phyloP scores from a whole-genome alignment of 345 rosid species.

The Camelina hispida region DNA sequence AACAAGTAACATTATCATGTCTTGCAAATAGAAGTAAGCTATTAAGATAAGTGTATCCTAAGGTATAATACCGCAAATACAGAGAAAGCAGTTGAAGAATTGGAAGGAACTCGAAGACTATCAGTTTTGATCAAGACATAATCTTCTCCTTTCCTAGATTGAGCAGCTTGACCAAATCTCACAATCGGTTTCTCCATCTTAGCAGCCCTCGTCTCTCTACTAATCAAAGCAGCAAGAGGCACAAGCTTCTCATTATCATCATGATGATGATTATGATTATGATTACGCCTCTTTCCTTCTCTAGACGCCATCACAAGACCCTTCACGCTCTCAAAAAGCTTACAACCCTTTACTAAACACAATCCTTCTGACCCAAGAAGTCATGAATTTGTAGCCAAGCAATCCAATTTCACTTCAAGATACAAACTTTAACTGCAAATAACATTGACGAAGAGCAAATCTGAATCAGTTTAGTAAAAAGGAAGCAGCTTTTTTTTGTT shows the following conservation, averaged over 20 bases:
- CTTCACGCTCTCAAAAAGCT: not conserved
- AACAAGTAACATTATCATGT: not conserved
- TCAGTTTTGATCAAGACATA: constrained; percentile 72
- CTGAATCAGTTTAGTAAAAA: constrained; percentile 8
- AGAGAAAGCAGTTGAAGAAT: constrained; percentile 66
- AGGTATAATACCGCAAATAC: constrained; percentile 71
- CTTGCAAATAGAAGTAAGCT: no score
- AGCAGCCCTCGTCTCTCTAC: constrained; percentile 68
- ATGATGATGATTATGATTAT: constrained; percentile 24
- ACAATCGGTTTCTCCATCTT: constrained; percentile 84
- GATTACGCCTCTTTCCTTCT: constrained; percentile 57
- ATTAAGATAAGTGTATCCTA: not conserved
- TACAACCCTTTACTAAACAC: constrained; percentile 9
- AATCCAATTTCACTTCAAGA: not conserved
- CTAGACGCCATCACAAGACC: constrained; percentile 60
- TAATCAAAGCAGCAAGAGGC: constrained; percentile 80
- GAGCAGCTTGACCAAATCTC: constrained; percentile 73
- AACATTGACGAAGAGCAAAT: constrained; percentile 25
- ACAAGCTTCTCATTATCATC: constrained; percentile 57
- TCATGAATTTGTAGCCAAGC: constrained; percentile 30
- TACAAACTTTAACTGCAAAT: constrained; percentile 51
- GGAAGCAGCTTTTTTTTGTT: not conserved
- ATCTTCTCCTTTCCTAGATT: constrained; percentile 91
- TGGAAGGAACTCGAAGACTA: constrained; percentile 68
- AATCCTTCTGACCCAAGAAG: constrained; percentile 18